Evolutionary conservation across 805 yeast genomes (phyloP).

Genomic region (Sungouiozyma ichnusensis): DNA sequence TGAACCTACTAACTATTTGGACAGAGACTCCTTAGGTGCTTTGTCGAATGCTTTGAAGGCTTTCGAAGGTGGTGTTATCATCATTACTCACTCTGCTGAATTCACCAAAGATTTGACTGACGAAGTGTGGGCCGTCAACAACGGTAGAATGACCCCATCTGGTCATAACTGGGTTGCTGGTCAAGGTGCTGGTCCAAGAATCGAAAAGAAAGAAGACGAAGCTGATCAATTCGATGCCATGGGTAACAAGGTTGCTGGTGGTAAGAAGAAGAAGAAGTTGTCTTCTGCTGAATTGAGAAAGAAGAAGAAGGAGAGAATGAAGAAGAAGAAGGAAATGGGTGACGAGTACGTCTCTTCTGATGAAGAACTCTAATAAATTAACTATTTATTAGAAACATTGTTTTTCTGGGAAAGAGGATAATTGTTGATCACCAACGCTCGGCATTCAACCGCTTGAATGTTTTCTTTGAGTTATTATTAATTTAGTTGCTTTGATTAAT

Average conservation of each 20-base stretch:
- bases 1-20: conserved; percentile 99
- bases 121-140: conserved; percentile 99
- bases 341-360: conserved; percentile 98
- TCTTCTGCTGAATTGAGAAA: conserved; percentile 99
- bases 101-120: conserved; percentile 98
- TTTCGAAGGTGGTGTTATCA: conserved; percentile 99
- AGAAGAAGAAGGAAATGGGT: conserved; percentile 99
- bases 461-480: conserved; percentile 1
- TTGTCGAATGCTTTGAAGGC: conserved; percentile 97
- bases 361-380: conserved; percentile 49
- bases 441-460: no score
- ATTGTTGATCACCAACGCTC: not conserved
- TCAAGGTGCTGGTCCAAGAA: conserved; percentile 99
- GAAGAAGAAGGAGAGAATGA: conserved; percentile 99
- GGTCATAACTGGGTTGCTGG: conserved; percentile 99
- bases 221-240: conserved; percentile 99
- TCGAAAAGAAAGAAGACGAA: conserved; percentile 90
- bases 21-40: conserved; percentile 99
- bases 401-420: not conserved
- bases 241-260: conserved; percentile 98
- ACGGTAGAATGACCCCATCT: conserved; percentile 98
- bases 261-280: conserved; percentile 94
- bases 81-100: conserved; percentile 99
- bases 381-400: not conserved
- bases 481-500: conserved; percentile 3